Evolutionary conservation across 1,139 yeast genomes (phyloP).

Genomic region (Hansenula sp.): DNA sequence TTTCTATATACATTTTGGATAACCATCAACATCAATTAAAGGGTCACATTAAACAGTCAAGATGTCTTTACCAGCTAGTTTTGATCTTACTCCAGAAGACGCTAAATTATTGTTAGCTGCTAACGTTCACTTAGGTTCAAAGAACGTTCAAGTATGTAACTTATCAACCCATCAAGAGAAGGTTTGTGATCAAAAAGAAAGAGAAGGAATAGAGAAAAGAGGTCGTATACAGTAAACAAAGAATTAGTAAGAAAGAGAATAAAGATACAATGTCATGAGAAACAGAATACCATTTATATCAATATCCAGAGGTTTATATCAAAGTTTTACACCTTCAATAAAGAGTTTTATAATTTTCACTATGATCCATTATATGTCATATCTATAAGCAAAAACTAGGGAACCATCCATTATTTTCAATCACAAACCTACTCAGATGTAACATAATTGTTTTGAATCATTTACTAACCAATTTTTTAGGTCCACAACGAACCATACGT

Average conservation of each 20-base stretch:
- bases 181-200: background rate
- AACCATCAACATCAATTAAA: slow-evolving; percentile 1
- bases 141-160: slow-evolving; percentile 93
- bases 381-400: too few relatives aligned
- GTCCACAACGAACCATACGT: slow-evolving; percentile 99
- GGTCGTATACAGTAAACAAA: background rate
- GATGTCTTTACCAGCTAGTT: slow-evolving; percentile 88
- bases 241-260: background rate
- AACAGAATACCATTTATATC: too few relatives aligned
- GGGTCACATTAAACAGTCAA: slow-evolving; percentile 17
- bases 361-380: too few relatives aligned
- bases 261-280: background rate
- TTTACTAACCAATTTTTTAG: slow-evolving; percentile 43
- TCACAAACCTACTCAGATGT: too few relatives aligned
- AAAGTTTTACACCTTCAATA: too few relatives aligned
- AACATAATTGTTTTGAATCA: too few relatives aligned
- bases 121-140: slow-evolving; percentile 99
- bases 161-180: background rate
- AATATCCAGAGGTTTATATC: too few relatives aligned
- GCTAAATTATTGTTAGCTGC: slow-evolving; percentile 99
- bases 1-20: background rate
- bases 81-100: slow-evolving; percentile 94
- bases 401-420: background rate
- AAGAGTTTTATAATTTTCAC: too few relatives aligned
- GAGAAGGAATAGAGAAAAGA: background rate